A percentile compares a stretch with the other conserved stretches of the same genome.
Evolutionary conservation across 225 moss, liverwort and hornwort genomes (phyloP).

Genomic region (Sphagnum contortum): DNA sequence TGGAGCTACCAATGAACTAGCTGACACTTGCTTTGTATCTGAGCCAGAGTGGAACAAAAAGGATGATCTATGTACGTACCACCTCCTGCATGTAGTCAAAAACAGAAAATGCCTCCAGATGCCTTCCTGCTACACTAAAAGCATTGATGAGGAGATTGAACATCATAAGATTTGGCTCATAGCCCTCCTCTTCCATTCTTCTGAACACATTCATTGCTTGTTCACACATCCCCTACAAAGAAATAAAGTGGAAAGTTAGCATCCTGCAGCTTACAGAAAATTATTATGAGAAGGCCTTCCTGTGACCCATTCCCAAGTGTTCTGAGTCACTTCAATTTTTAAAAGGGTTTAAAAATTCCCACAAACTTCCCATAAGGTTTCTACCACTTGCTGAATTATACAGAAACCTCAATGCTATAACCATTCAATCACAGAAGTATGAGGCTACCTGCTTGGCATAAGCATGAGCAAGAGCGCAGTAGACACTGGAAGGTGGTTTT

Average conservation of each 20-base stretch:
- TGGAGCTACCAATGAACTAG: no score
- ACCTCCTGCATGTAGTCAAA: conserved; percentile 81
- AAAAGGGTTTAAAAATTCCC: no score
- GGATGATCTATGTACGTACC: conserved; percentile 18
- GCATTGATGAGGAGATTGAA: conserved; percentile 89
- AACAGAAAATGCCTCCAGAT: conserved; percentile 78
- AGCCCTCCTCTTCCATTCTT: conserved; percentile 78
- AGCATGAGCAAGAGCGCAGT: conserved; percentile 89
- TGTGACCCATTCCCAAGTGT: no score
- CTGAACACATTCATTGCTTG: conserved; percentile 87
- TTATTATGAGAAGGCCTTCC: no score
- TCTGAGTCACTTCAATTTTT: no score
- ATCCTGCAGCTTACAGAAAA: no score
- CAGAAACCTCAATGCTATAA: no score
- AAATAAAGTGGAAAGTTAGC: neutral
- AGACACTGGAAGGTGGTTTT: conserved; percentile 68
- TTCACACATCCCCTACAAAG: conserved; percentile 74
- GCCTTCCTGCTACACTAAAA: conserved; percentile 80
- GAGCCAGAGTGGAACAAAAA: no score
- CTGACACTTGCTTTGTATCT: no score
- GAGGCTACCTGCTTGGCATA: conserved; percentile 65
- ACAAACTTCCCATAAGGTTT: no score
- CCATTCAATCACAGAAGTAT: no score
- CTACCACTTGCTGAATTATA: no score
- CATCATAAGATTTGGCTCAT: conserved; percentile 80